Conservation (phyloP, 257 asterid species). For the Salvia splendens region DNA sequence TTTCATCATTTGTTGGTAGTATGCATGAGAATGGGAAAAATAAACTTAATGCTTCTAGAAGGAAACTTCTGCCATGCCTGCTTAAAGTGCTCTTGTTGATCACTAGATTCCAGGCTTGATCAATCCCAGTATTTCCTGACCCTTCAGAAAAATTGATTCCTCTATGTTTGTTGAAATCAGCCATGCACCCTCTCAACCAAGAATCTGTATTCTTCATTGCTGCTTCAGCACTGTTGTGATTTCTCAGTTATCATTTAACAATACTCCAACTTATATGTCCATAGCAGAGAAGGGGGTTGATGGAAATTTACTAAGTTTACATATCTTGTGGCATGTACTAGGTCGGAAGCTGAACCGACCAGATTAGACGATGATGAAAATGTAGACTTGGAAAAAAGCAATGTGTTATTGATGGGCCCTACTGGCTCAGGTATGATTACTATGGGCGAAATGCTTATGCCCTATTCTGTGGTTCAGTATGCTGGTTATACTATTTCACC, state of each 20-base stretch:
- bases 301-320: conserved; percentile 21
- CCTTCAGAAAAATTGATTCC: not conserved
- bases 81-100: conserved; percentile 19
- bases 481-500: conserved; percentile 25
- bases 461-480: conserved; percentile 23
- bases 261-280: conserved; percentile 8
- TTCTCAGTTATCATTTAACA: not conserved
- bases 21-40: conserved; percentile 21
- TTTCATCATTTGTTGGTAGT: conserved; percentile 4
- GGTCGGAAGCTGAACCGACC: conserved; percentile 64
- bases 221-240: conserved; percentile 16
- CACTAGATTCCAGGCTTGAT: conserved; percentile 9
- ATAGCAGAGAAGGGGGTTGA: conserved; percentile 1
- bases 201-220: not conserved
- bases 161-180: conserved; percentile 20
- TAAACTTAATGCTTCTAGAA: conserved; percentile 15
- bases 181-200: conserved; percentile 10
- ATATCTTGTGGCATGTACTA: conserved; percentile 38
- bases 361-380: conserved; percentile 60
- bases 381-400: conserved; percentile 92
- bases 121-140: conserved; percentile 5
- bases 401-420: conserved; percentile 94
- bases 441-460: conserved; percentile 27
- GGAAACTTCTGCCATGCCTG: conserved; percentile 13
- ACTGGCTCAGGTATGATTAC: conserved; percentile 80